These are phyloP conservation scores for Aspergillus sp. DNA, from an alignment of 2,329 filamentous ascomycete species.

Conservation along the genomic window DNA sequence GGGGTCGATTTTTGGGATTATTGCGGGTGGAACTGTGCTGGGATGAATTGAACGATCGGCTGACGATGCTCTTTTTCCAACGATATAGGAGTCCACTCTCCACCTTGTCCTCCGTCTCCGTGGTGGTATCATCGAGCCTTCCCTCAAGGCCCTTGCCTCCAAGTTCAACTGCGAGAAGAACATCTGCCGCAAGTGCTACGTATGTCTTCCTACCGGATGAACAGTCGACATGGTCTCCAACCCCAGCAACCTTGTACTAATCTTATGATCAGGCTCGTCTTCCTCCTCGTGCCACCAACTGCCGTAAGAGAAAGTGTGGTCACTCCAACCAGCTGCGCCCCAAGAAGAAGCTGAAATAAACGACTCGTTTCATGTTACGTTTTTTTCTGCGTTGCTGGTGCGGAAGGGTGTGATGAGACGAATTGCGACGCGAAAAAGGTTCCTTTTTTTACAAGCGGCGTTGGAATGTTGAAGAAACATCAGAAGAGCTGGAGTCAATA, in stretches of 20 bases:
- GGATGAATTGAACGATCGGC: conserved; percentile 19
- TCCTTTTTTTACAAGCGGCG: conserved; percentile 32
- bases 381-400: conserved; percentile 44
- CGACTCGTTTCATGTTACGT: conserved; percentile 43
- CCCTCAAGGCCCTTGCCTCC: conserved; percentile 94
- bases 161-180: conserved; percentile 99
- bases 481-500: conserved; percentile 32
- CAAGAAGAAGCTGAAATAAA: conserved; percentile 99
- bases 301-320: conserved; percentile 99
- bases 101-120: conserved; percentile 98
- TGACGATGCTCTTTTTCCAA: conserved; percentile 30
- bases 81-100: conserved; percentile 84
- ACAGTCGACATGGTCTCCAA: background rate
- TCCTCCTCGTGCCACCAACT: conserved; percentile 98
- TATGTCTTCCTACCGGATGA: conserved; percentile 52
- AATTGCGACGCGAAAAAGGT: conserved; percentile 34
- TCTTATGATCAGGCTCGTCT: conserved; percentile 64
- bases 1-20: conserved; percentile 5
- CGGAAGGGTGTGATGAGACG: conserved; percentile 32
- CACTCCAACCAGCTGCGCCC: conserved; percentile 99
- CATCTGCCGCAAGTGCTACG: conserved; percentile 99
- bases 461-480: conserved; percentile 40
- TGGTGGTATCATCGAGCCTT: conserved; percentile 99
- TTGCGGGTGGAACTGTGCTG: background rate
- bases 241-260: background rate